phyloP scores from a whole-genome alignment of 176 grass and related monocot genomes.

The Thalia dealbata region DNA sequence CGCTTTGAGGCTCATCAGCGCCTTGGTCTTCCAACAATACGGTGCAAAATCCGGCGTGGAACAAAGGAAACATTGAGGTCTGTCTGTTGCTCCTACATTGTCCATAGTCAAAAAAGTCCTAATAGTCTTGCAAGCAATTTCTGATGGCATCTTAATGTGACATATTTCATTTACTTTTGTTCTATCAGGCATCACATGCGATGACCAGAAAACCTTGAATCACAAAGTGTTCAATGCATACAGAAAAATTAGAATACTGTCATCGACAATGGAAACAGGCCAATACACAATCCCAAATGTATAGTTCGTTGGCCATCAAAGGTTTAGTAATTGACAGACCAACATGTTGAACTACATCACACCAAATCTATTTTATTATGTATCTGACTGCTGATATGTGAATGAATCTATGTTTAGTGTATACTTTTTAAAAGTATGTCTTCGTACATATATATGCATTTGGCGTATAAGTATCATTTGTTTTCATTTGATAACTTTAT shows the following conservation, averaged over 20 bases:
- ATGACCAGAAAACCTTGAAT: too few species aligned
- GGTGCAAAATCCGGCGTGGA: conserved; percentile 73
- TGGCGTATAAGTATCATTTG: too few species aligned
- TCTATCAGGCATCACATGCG: conserved; percentile 71
- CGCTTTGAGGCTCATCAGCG: conserved; percentile 86
- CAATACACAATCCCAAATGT: too few species aligned
- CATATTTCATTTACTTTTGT: background rate
- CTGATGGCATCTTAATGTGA: background rate
- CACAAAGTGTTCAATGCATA: too few species aligned
- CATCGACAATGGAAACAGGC: too few species aligned
- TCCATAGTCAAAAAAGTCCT: background rate
- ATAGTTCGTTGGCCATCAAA: too few species aligned
- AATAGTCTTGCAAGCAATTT: conserved; percentile 7
- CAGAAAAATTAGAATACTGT: too few species aligned
- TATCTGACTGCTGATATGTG: background rate
- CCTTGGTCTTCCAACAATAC: conserved; percentile 75
- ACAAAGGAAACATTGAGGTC: conserved; percentile 93
- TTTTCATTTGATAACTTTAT: too few species aligned
- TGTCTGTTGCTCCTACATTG: conserved; percentile 13
- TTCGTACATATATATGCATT: too few species aligned
- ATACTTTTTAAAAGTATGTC: too few species aligned
- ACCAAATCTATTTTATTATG: background rate
- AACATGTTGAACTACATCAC: background rate
- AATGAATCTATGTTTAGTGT: background rate
- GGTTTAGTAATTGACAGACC: too few species aligned